Conservation (phyloP, 2,329 filamentous ascomycete species). For the Pezicula neosporulosa region DNA sequence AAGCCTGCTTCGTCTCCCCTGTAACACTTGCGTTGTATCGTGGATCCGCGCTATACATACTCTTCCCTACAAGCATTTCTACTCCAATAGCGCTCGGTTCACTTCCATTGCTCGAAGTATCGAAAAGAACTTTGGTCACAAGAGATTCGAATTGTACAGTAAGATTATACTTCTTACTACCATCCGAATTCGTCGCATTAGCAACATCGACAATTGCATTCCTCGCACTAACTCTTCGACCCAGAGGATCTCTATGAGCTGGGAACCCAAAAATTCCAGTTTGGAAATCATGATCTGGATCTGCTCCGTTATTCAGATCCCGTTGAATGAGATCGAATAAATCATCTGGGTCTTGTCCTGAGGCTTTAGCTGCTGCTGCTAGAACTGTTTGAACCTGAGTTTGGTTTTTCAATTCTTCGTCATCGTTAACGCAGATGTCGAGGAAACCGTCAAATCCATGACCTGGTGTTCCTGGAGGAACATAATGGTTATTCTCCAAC, state of each 20-base stretch:
- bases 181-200: slow-evolving; percentile 13
- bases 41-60: slow-evolving; percentile 39
- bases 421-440: slow-evolving; percentile 9
- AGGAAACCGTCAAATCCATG: slow-evolving; percentile 29
- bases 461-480: slow-evolving; percentile 4
- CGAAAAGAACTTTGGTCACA: slow-evolving; percentile 38
- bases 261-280: slow-evolving; percentile 23
- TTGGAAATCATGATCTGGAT: slow-evolving; percentile 15
- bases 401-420: slow-evolving; percentile 6
- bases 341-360: slow-evolving; percentile 14
- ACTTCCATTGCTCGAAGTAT: slow-evolving; percentile 21
- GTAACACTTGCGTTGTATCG: slow-evolving; percentile 26
- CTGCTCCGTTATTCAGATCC: slow-evolving; percentile 18
- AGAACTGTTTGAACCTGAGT: slow-evolving; percentile 10
- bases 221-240: slow-evolving; percentile 17
- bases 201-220: slow-evolving; percentile 20
- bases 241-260: slow-evolving; percentile 11
- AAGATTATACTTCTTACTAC: slow-evolving; percentile 6
- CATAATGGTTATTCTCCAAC: slow-evolving; percentile 4
- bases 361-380: slow-evolving; percentile 8
- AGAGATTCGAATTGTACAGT: slow-evolving; percentile 16
- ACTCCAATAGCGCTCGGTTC: slow-evolving; percentile 35
- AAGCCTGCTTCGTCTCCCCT: slow-evolving; percentile 22
- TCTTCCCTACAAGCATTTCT: slow-evolving; percentile 36
- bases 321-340: slow-evolving; percentile 11